Percentiles rank a stretch among this genome's conserved stretches.
phyloP scores from a whole-genome alignment of 192 early-diverging fungal species.

The Lobosporangium transversale region DNA sequence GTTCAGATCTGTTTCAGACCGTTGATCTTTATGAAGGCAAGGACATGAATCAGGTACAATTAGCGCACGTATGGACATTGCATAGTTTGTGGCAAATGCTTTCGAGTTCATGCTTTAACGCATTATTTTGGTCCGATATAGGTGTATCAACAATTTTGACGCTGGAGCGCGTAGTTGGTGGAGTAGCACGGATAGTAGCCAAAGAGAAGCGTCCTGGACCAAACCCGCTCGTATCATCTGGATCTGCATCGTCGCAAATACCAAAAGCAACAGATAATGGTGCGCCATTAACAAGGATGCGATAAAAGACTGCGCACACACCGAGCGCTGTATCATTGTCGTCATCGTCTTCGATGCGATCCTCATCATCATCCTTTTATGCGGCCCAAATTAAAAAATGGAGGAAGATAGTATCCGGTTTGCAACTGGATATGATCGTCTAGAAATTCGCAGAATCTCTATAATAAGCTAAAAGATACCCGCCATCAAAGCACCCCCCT shows the following conservation, averaged over 20 bases:
- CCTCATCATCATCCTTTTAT: conserved; percentile 35
- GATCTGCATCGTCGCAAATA: conserved; percentile 16
- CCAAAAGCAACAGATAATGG: neutral
- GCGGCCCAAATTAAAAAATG: conserved; percentile 38
- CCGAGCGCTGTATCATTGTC: conserved; percentile 20
- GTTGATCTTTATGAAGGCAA: conserved; percentile 84
- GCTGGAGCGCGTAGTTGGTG: conserved; percentile 68
- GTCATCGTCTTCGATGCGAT: conserved; percentile 32
- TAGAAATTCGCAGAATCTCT: conserved; percentile 10
- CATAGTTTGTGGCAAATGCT: too few species aligned
- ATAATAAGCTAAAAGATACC: conserved; percentile 20
- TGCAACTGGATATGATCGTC: conserved; percentile 27
- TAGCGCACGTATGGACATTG: too few species aligned
- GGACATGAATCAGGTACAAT: conserved; percentile 71
- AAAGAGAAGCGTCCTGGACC: conserved; percentile 45
- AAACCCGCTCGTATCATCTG: conserved; percentile 25
- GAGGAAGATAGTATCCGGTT: conserved; percentile 51
- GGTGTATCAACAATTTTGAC: conserved; percentile 80
- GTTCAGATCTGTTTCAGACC: conserved; percentile 82
- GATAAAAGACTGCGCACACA: conserved; percentile 39
- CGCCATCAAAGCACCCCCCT: conserved; percentile 44
- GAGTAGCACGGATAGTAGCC: conserved; percentile 29
- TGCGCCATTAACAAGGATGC: conserved; percentile 26
- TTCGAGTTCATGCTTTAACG: too few species aligned
- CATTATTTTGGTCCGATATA: too few species aligned